A percentile compares a stretch with the other conserved stretches of the same genome.
Evolutionary conservation across 225 moss, liverwort and hornwort genomes (phyloP).

Genomic region (Bryum argenteum): DNA sequence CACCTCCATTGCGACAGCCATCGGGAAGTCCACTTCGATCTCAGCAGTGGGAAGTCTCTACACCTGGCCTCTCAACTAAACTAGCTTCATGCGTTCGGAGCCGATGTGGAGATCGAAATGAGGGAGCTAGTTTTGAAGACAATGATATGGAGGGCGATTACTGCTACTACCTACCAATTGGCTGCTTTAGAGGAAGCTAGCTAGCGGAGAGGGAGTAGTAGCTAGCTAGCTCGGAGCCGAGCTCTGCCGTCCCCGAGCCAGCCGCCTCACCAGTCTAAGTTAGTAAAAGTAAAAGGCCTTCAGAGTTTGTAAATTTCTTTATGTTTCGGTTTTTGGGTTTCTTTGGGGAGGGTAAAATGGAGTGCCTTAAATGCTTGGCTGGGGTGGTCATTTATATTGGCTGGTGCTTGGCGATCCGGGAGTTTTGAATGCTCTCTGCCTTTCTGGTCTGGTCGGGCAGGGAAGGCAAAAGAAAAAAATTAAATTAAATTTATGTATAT

Average conservation of each 20-base stretch:
- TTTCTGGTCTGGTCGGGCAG: background rate
- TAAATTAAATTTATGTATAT: too few species aligned
- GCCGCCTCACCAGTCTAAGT: conserved; percentile 25
- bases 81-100: background rate
- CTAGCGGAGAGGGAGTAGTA: background rate
- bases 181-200: background rate
- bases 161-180: conserved; percentile 35
- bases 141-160: background rate
- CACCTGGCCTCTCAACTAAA: too few species aligned
- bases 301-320: background rate
- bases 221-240: conserved; percentile 4
- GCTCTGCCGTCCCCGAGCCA: conserved; percentile 23
- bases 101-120: background rate
- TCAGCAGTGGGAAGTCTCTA: too few species aligned
- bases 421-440: background rate
- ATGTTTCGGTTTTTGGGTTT: background rate
- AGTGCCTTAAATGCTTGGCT: background rate
- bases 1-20: conserved; percentile 56
- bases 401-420: conserved; percentile 1
- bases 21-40: background rate
- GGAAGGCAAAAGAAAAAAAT: too few species aligned
- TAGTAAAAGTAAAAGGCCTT: background rate
- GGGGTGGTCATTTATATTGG: background rate
- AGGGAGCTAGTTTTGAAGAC: conserved; percentile 22
- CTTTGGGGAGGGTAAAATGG: background rate